Evolutionary conservation across 148 eudicot genomes (phyloP), one percentile per base, ranked within the genome.

Genomic region (Amaranthus palmeri): DNA sequence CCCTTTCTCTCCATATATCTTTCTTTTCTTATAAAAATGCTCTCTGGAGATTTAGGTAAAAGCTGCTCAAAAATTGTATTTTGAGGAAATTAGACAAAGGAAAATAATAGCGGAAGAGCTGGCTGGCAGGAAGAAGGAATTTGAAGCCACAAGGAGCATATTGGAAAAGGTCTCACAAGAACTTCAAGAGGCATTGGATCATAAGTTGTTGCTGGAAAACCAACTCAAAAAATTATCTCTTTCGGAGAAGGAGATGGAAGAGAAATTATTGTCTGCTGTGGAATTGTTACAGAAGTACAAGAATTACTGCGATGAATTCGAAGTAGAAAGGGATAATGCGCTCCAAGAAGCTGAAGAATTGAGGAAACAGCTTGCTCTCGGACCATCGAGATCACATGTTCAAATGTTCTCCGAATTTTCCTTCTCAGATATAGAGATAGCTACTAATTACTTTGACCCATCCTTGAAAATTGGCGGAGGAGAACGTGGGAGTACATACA

Each of bases 391-490:
- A 70, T 46, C 85, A 17, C 64, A 65, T 42, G 48, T 5, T 10
- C 74, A 86, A 45, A 67, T 81, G 81, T 86, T 82, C 75, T 74
- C 83, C 5, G 89, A 85, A 54, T 84, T 89, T 73, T 83, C 86
- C 65, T 80, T 81, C 77, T 80, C 72, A 3, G 97, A 93, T 75
- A 78, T 93, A 51, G 78, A 83, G 74, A 83, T 83, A 77, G 98
- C 91, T 14, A 93, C 98, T 12, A 68, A 67, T 15, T 55, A 58
- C 64, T 91, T 91, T 64, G 81, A 86, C 72, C 80, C 67, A 41
- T 80, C 80, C 36, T 76, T 83, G 73, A 89, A 85, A 86, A 85
- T 89, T 44, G 91, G 91, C 44, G 96, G 88, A 83, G 97, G 97
- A 44, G 87, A 88, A 68, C 83, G 84, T 72, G 97, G 91, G 47